phyloP scores from a whole-genome alignment of 352 stramenopile species.

The Pythium pyrilobum region DNA sequence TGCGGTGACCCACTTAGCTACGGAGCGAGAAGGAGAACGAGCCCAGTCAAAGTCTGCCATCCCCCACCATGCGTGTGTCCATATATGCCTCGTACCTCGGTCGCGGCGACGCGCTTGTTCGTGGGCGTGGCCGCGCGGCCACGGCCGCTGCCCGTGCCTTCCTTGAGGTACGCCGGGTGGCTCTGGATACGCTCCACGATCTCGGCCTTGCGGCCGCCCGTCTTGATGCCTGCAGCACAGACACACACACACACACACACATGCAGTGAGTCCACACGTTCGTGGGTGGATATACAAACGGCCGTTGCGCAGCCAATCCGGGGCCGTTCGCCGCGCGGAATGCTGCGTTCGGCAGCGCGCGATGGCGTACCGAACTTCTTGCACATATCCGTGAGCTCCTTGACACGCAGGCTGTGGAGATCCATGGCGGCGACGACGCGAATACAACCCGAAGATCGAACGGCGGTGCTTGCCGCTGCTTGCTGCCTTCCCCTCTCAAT shows the following conservation, averaged over 20 bases:
- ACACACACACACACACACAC: too few relatives aligned
- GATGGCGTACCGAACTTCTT: slow-evolving; percentile 50
- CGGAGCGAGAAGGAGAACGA: too few relatives aligned
- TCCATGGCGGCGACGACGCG: slow-evolving; percentile 34
- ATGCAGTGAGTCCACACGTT: too few relatives aligned
- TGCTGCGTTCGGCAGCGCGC: background rate
- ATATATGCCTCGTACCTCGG: slow-evolving; percentile 18
- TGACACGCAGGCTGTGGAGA: slow-evolving; percentile 62
- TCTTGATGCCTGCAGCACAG: slow-evolving; percentile 54
- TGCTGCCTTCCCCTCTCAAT: too few relatives aligned
- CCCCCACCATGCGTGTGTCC: background rate
- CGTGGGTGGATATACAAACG: too few relatives aligned
- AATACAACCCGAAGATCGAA: background rate
- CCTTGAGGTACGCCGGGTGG: slow-evolving; percentile 45
- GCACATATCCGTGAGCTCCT: slow-evolving; percentile 81
- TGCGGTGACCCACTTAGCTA: slow-evolving; percentile 6
- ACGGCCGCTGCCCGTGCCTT: slow-evolving; percentile 1
- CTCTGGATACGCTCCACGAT: slow-evolving; percentile 65
- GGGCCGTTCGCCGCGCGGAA: too few relatives aligned
- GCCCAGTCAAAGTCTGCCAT: too few relatives aligned
- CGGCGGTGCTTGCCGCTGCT: background rate
- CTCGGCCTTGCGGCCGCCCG: slow-evolving; percentile 68
- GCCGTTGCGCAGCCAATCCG: background rate
- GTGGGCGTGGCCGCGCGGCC: slow-evolving; percentile 2
- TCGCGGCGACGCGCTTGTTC: slow-evolving; percentile 27